Evolutionary conservation across 345 rosid genomes (phyloP).

Genomic region (Sapria himalayana): DNA sequence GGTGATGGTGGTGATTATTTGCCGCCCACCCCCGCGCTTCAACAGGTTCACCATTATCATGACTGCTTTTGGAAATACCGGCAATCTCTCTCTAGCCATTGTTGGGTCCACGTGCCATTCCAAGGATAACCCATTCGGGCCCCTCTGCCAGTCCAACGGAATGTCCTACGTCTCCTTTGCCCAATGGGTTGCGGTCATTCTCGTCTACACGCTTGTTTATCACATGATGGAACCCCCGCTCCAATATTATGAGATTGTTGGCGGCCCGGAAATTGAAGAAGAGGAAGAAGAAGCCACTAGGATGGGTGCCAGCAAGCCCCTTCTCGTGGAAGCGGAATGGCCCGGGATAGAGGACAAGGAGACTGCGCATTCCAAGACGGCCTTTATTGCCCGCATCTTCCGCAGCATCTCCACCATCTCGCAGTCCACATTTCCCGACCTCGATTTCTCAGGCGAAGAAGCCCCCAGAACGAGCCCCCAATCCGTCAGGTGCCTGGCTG

Average conservation of each 20-base stretch:
- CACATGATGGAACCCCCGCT: conserved; percentile 97
- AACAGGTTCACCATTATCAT: conserved; percentile 63
- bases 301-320: conserved; percentile 39
- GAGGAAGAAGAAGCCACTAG: conserved; percentile 20
- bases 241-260: conserved; percentile 65
- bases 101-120: conserved; percentile 73
- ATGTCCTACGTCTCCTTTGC: conserved; percentile 86
- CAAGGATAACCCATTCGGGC: conserved; percentile 44
- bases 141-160: conserved; percentile 42
- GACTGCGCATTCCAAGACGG: conserved; percentile 63
- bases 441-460: conserved; percentile 32
- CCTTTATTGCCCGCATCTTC: conserved; percentile 56
- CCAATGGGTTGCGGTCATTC: conserved; percentile 83
- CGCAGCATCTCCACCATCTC: conserved; percentile 32
- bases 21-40: conserved; percentile 62
- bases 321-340: conserved; percentile 86
- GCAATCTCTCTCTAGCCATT: conserved; percentile 65
- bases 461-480: conserved; percentile 27
- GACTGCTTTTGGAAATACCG: conserved; percentile 89
- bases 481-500: conserved; percentile 58
- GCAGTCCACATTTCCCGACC: conserved; percentile 26
- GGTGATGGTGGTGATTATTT: conserved; percentile 39
- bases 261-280: conserved; percentile 36
- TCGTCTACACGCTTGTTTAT: conserved; percentile 90
- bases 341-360: conserved; percentile 90